These are phyloP conservation scores for Pilatotrama ljubarskyi DNA, from an alignment of 768 basidiomycete species.

Conservation along the genomic window DNA sequence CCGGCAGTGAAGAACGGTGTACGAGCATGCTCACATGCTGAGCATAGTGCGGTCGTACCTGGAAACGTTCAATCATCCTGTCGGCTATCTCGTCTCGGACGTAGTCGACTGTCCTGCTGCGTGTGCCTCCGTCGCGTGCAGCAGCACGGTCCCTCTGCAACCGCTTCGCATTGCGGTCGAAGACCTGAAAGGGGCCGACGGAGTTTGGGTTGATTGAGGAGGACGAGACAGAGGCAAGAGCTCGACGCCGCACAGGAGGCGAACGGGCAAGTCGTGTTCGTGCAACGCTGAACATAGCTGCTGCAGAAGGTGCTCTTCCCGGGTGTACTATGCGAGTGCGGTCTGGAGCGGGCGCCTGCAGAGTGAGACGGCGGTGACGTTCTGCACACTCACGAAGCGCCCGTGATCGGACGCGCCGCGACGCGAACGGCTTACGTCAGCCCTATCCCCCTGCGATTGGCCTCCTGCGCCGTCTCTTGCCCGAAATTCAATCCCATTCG, in stretches of 20 bases:
- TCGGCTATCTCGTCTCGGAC: slow-evolving; percentile 89
- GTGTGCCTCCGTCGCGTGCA: slow-evolving; percentile 49
- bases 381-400: background rate
- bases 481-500: background rate
- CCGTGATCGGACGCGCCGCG: slow-evolving; percentile 14
- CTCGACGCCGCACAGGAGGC: slow-evolving; percentile 23
- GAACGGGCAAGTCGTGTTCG: background rate
- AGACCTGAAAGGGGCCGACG: slow-evolving; percentile 75
- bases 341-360: too few relatives aligned
- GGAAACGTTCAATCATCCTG: slow-evolving; percentile 84
- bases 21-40: too few relatives aligned
- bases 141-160: slow-evolving; percentile 79
- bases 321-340: too few relatives aligned
- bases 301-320: too few relatives aligned
- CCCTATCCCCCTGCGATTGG: background rate
- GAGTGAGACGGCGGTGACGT: background rate
- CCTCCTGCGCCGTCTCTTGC: background rate
- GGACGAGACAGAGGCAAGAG: slow-evolving; percentile 51
- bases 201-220: slow-evolving; percentile 44
- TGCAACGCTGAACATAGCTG: slow-evolving; percentile 5
- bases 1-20: slow-evolving; percentile 3
- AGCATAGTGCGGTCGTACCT: slow-evolving; percentile 46
- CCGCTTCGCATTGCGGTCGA: slow-evolving; percentile 79
- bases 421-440: slow-evolving; percentile 19
- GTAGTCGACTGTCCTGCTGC: slow-evolving; percentile 86